phyloP scores from a whole-genome alignment of 2,329 filamentous ascomycete genomes.

The Claviceps africana region DNA sequence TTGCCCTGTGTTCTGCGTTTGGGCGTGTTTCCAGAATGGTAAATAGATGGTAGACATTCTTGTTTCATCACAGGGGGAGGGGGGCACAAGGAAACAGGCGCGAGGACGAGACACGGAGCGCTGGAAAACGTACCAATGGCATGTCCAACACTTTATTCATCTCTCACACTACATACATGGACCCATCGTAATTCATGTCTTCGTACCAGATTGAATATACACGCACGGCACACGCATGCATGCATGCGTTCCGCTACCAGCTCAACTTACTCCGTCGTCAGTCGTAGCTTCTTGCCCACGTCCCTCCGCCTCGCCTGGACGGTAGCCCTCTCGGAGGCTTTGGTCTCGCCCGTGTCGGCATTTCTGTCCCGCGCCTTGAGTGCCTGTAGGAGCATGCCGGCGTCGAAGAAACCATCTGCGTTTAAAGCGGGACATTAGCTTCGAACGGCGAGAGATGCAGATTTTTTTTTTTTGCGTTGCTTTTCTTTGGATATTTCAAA shows the following conservation, averaged over 20 bases:
- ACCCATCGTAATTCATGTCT: background rate
- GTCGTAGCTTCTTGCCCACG: conserved; percentile 58
- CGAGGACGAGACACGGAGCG: too few relatives aligned
- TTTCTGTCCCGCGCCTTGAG: conserved; percentile 57
- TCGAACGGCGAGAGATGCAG: background rate
- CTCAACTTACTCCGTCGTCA: conserved; percentile 10
- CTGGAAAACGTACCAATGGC: too few relatives aligned
- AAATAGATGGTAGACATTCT: too few relatives aligned
- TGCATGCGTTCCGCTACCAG: background rate
- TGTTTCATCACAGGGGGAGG: too few relatives aligned
- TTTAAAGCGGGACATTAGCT: conserved; percentile 14
- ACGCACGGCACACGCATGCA: background rate
- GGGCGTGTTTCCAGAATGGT: too few relatives aligned
- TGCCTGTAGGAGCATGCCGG: conserved; percentile 82
- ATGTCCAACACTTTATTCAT: too few relatives aligned
- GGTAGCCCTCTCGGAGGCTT: conserved; percentile 44
- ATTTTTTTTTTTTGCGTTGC: background rate
- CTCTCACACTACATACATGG: background rate
- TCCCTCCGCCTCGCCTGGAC: conserved; percentile 49
- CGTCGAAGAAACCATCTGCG: conserved; percentile 91
- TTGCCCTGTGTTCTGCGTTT: too few relatives aligned
- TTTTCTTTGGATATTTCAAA: background rate
- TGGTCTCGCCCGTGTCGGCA: conserved; percentile 35
- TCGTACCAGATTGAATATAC: background rate
- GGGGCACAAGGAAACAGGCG: too few relatives aligned